Evolutionary conservation across 1,284 basidiomycete species (phyloP).

Genomic region (Ganoderma meredithae): DNA sequence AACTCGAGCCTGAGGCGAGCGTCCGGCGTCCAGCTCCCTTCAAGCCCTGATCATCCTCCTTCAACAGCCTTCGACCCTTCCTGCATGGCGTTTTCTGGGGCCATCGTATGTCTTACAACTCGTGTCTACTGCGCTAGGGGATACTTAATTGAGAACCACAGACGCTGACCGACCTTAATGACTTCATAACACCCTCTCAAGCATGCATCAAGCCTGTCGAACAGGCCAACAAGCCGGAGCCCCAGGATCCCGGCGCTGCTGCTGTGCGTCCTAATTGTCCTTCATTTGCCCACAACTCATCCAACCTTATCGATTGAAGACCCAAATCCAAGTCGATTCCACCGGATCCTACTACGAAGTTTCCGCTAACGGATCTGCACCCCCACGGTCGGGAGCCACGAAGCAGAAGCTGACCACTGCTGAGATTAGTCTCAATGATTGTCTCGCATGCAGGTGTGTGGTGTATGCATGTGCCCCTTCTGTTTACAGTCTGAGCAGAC

Average conservation of each 20-base stretch:
- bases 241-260: constrained; percentile 61
- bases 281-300: not conserved
- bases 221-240: constrained; percentile 58
- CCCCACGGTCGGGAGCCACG: constrained; percentile 23
- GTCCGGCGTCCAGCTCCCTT: not conserved
- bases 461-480: not conserved
- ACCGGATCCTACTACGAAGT: constrained; percentile 85
- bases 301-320: constrained; percentile 53
- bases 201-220: constrained; percentile 97
- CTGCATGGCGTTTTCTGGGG: constrained; percentile 89
- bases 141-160: constrained; percentile 39
- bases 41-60: not conserved
- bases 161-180: constrained; percentile 95
- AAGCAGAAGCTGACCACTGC: constrained; percentile 85
- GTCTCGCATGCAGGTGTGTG: constrained; percentile 86
- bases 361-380: constrained; percentile 38
- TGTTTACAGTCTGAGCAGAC: not conserved
- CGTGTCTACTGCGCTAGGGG: constrained; percentile 11
- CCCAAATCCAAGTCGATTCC: constrained; percentile 89
- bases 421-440: constrained; percentile 96
- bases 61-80: not conserved
- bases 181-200: constrained; percentile 97
- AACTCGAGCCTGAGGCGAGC: not conserved
- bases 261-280: constrained; percentile 51
- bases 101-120: constrained; percentile 65